Percentiles rank a stretch among this genome's conserved stretches.
These are phyloP conservation scores for Colletotrichum theobromicola DNA, from an alignment of 2,329 filamentous ascomycete species.

Conservation along the genomic window DNA sequence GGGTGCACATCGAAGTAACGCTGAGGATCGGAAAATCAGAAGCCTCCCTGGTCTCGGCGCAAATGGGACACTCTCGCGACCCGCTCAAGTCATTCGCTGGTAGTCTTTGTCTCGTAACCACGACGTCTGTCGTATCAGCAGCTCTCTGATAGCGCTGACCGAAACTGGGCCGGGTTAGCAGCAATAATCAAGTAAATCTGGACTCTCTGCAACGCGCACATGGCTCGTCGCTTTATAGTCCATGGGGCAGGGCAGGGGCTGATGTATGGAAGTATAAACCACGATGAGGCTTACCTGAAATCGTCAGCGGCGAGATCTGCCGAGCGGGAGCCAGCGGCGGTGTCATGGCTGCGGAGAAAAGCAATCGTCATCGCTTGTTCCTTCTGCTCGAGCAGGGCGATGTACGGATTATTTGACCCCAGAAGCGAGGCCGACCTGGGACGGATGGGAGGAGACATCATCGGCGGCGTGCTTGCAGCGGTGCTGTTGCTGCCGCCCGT, in stretches of 20 bases:
- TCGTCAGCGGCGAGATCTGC: slow-evolving; percentile 32
- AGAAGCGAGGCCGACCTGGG: not conserved
- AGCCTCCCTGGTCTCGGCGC: slow-evolving; percentile 34
- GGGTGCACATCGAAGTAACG: slow-evolving; percentile 36
- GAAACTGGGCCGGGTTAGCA: slow-evolving; percentile 26
- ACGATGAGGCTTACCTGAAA: slow-evolving; percentile 30
- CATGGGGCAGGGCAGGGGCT: not conserved
- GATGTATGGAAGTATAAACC: not conserved
- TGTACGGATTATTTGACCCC: slow-evolving; percentile 31
- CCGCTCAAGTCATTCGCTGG: slow-evolving; percentile 25
- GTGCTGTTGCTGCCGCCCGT: slow-evolving; percentile 4
- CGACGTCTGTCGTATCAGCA: slow-evolving; percentile 27
- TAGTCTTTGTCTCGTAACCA: slow-evolving; percentile 35
- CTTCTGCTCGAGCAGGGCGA: slow-evolving; percentile 33
- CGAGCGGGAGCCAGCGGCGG: slow-evolving; percentile 7
- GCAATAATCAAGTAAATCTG: not conserved
- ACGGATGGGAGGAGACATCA: slow-evolving; percentile 24
- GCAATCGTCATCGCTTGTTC: slow-evolving; percentile 34
- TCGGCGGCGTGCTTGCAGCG: slow-evolving; percentile 6
- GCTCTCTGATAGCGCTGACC: slow-evolving; percentile 39
- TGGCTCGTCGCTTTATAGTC: not conserved
- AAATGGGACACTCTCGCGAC: slow-evolving; percentile 40
- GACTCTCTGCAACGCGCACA: not conserved
- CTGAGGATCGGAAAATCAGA: slow-evolving; percentile 35
- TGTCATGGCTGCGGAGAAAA: slow-evolving; percentile 32